Evolutionary conservation across 176 grass and related monocot species (phyloP).

Genomic region (Metroxylon sagu): DNA sequence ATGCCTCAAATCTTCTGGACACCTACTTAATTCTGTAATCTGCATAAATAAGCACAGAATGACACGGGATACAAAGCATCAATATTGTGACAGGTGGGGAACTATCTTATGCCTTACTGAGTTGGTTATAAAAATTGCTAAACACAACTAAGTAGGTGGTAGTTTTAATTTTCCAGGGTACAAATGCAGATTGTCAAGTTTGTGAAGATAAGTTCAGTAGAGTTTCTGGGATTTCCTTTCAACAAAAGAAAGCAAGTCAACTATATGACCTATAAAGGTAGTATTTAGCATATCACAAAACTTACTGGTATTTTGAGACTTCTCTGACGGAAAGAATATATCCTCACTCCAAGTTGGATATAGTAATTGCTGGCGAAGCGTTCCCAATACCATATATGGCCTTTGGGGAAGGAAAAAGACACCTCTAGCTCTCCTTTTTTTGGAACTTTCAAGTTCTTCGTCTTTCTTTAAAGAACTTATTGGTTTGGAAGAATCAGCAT

Average conservation of each 20-base stretch:
- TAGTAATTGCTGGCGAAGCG: conserved; percentile 81
- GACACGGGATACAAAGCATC: too few species aligned
- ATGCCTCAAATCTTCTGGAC: too few species aligned
- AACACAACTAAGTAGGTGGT: too few species aligned
- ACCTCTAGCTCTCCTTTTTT: conserved; percentile 63
- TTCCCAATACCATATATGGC: conserved; percentile 94
- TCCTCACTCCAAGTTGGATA: conserved; percentile 95
- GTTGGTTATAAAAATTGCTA: too few species aligned
- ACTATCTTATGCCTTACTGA: too few species aligned
- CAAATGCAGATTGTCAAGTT: too few species aligned
- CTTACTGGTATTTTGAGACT: conserved; percentile 41
- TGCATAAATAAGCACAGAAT: too few species aligned
- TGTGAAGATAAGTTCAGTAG: too few species aligned
- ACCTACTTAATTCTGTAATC: too few species aligned
- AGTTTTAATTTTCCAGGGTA: too few species aligned
- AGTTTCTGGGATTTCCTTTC: too few species aligned
- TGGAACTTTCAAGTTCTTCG: conserved; percentile 45
- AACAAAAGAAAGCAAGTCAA: neutral
- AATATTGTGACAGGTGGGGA: too few species aligned
- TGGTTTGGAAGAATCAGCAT: conserved; percentile 30
- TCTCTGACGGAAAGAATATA: conserved; percentile 27
- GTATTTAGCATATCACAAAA: conserved; percentile 10
- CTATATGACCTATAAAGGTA: neutral
- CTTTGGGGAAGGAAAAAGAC: conserved; percentile 95
- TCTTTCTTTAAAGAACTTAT: conserved; percentile 14